Base-by-base conservation (phyloP, 495 filamentous ascomycete species). In the Hyaloscypha bicolor region DNA sequence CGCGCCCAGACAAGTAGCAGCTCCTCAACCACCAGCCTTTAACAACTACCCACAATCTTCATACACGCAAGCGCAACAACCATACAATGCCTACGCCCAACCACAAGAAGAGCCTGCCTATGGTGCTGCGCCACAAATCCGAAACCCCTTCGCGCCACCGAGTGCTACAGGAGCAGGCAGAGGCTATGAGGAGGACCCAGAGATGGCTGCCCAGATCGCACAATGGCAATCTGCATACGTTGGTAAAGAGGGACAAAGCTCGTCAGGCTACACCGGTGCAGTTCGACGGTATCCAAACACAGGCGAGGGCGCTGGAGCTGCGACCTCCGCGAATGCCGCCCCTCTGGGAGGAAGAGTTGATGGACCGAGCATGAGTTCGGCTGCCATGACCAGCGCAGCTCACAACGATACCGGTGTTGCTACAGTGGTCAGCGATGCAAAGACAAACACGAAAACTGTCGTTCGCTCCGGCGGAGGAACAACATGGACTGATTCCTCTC, bases 211-310 rank as follows among this genome's bases (percentile, higher is more conserved):
- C 12, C 91, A 96, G 76, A 94, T 97, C 64, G 94, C 94, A 55
- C 93, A 97, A 77, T 98, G 96, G 93, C 93, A 97, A 78, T 93
- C 90, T 73, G 93, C 95, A 21, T 99, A 98, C 75, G 85, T 88
- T 64, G 63, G 60, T 12, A 71, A 69, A 53, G 66, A 83, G 81
- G 31, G 60, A 21, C 82, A 48, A 71, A 78, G 39, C 70, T 72
- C 62, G 71, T 78, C 45, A 74, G 72, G 66, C 57, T 63, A 72
- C 25, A 68, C 68, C 5, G 70, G 70, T 19, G 60, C 67, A 4
- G 65, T 66, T 11, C 65, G 69, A 30, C 55, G 69, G 30, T 69
- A 63, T 30, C 62, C 67, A 21, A 65, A 33, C 21, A 64, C 65
- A 14, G 64, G 59, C 2, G 72, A 72, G 62, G 64, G 66, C 16